A percentile compares a stretch with the other conserved stretches of the same genome.
Conservation (phyloP, 306 rosid species). For the Castanea crenata region DNA sequence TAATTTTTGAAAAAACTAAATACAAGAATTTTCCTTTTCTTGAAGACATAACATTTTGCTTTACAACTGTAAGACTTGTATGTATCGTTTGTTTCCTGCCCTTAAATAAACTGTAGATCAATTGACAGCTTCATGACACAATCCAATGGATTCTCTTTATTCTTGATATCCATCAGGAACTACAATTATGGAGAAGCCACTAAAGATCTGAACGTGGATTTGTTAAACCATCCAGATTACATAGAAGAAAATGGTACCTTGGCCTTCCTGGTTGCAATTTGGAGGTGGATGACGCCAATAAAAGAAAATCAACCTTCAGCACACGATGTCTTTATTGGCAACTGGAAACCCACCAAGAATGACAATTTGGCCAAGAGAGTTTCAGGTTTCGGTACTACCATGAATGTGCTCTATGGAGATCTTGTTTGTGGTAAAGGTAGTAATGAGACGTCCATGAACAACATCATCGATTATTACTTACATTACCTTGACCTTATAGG, state of each 20-base stretch:
- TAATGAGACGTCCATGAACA: too few relatives aligned
- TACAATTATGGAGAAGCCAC: constrained; percentile 80
- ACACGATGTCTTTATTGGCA: constrained; percentile 74
- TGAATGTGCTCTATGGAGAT: constrained; percentile 91
- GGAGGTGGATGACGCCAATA: constrained; percentile 81
- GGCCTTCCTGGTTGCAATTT: constrained; percentile 83
- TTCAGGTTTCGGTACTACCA: constrained; percentile 95
- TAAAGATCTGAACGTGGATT: constrained; percentile 66
- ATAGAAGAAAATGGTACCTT: constrained; percentile 87
- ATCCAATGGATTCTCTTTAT: constrained; percentile 1
- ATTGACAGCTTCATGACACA: too few relatives aligned
- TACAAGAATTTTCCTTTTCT: too few relatives aligned
- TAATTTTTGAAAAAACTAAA: too few relatives aligned
- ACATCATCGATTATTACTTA: constrained; percentile 34
- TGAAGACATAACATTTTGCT: too few relatives aligned
- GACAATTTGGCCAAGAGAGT: constrained; percentile 64
- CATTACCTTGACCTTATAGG: constrained; percentile 80
- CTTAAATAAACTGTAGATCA: too few relatives aligned
- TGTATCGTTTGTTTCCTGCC: too few relatives aligned
- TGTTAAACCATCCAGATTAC: constrained; percentile 84
- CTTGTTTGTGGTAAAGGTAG: constrained; percentile 40
- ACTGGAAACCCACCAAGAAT: constrained; percentile 89
- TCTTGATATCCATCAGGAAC: constrained; percentile 57
- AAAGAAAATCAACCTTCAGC: constrained; percentile 78
- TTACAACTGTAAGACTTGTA: too few relatives aligned